Base-by-base conservation (phyloP, 805 yeast genomes). In the Wickerhamomyces bisporus region DNA sequence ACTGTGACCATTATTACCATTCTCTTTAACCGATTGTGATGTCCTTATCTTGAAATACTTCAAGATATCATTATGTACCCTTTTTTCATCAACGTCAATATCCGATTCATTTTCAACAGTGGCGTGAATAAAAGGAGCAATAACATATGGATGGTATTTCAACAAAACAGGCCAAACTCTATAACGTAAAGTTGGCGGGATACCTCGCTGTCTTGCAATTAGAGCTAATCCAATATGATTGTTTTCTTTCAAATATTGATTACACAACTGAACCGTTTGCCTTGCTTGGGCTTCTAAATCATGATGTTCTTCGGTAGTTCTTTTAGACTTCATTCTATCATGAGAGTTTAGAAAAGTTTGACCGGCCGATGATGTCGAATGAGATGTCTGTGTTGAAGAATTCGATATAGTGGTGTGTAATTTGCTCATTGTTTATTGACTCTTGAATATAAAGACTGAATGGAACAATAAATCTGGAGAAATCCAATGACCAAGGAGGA, bases 91-190 rank as follows among this genome's bases (percentile, higher is more conserved):
- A 6, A 56, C 53, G 2, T 50, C 53, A 4, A 53, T 58, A 20
- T 54, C 61, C 1, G 53, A 52, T 14, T 61, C 66, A 7, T 60
- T 65, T 14, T 60, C 64, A 5, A 58, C 68, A 33, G 47, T 50
- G 3, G 65, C 63, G 45, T 71, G 91, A 3, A 86, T 70, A 48
- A 76, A 82, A 0, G 96, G 96, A 35, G 78, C 69, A 24, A 76
- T 61, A 12, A 86, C 95, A 65, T 80, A 85, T 1, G 97, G 96
- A 58, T 89, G 97, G 50, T 78, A 78, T 48, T 79, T 79, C 40
- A 89, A 60, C 35, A 89, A 60, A 4, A 86, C 62, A 1, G 96
- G 96, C 97, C 97, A 89, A 7, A 86, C 83, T 40, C 72, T 67
- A 47, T 77, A 78, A 42, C 98, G 70, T 38, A 87, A 65, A 40